Percentiles rank a stretch among this genome's conserved stretches.
These are phyloP conservation scores for Aureoboletus auriporus DNA, from an alignment of 768 basidiomycete genomes.

Conservation along the genomic window DNA sequence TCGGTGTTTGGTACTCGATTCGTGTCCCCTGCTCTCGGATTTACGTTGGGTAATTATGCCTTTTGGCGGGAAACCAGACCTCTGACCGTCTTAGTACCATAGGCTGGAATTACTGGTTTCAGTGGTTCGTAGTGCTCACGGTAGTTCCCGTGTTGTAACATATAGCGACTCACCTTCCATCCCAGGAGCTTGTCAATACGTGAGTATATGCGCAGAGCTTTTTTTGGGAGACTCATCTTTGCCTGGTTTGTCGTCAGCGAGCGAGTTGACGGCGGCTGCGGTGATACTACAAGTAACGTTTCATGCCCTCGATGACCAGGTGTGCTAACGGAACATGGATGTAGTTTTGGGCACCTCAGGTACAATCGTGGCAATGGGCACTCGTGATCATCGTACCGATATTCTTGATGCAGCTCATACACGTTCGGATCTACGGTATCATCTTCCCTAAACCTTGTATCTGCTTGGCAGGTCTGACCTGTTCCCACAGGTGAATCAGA, in stretches of 20 bases:
- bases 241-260: slow-evolving; percentile 32
- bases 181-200: slow-evolving; percentile 39
- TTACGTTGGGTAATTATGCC: slow-evolving; percentile 42
- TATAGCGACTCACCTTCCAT: background rate
- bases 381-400: slow-evolving; percentile 51
- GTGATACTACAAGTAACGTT: slow-evolving; percentile 43
- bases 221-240: background rate
- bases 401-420: slow-evolving; percentile 51
- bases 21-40: slow-evolving; percentile 57
- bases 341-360: slow-evolving; percentile 43
- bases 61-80: too few species aligned
- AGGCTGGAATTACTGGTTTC: slow-evolving; percentile 60
- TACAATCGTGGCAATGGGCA: slow-evolving; percentile 54
- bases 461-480: background rate
- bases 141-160: background rate
- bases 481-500: slow-evolving; percentile 48
- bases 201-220: slow-evolving; percentile 15
- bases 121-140: slow-evolving; percentile 34
- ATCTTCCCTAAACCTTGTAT: background rate
- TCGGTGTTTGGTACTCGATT: slow-evolving; percentile 55
- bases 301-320: background rate
- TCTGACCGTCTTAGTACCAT: background rate
- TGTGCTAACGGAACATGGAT: background rate
- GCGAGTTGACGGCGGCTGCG: slow-evolving; percentile 55
- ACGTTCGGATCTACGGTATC: slow-evolving; percentile 53